Conservation (phyloP, 495 filamentous ascomycete species). For the Sabuloglossum arenarium region DNA sequence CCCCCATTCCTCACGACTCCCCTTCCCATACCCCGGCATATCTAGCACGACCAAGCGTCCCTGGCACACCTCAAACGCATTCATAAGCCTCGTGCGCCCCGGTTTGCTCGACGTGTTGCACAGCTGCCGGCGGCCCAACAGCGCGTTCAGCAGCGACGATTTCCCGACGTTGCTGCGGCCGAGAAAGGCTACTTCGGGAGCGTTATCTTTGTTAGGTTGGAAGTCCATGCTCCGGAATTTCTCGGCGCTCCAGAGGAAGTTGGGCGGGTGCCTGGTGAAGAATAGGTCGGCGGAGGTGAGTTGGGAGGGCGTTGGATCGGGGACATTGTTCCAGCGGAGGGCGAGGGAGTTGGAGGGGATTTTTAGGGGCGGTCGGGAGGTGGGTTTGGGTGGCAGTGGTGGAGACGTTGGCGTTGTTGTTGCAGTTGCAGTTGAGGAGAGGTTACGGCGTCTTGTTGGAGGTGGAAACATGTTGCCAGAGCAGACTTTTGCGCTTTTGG, state of each 20-base stretch:
- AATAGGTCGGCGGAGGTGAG: background rate
- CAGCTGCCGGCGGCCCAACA: slow-evolving; percentile 33
- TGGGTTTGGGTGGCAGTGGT: background rate
- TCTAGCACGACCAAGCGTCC: slow-evolving; percentile 53
- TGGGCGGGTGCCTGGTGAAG: background rate
- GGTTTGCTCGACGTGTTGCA: slow-evolving; percentile 51
- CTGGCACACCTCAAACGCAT: slow-evolving; percentile 53
- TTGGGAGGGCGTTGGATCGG: background rate
- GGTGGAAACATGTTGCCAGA: background rate
- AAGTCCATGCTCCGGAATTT: background rate
- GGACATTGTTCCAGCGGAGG: background rate
- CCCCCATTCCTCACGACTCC: slow-evolving; percentile 60
- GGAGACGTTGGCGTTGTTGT: background rate
- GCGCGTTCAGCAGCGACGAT: slow-evolving; percentile 65
- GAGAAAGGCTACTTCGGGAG: slow-evolving; percentile 45
- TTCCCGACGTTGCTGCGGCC: slow-evolving; percentile 90
- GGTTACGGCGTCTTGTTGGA: too few species aligned
- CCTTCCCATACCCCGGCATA: slow-evolving; percentile 87
- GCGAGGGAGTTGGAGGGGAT: background rate
- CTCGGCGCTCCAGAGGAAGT: background rate
- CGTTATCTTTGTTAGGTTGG: background rate
- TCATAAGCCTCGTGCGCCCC: slow-evolving; percentile 64
- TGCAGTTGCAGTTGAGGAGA: too few species aligned
- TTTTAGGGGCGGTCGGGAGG: background rate
- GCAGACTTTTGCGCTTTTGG: background rate